phyloP scores from a whole-genome alignment of 345 rosid genomes.

The Fremontodendron californicum region DNA sequence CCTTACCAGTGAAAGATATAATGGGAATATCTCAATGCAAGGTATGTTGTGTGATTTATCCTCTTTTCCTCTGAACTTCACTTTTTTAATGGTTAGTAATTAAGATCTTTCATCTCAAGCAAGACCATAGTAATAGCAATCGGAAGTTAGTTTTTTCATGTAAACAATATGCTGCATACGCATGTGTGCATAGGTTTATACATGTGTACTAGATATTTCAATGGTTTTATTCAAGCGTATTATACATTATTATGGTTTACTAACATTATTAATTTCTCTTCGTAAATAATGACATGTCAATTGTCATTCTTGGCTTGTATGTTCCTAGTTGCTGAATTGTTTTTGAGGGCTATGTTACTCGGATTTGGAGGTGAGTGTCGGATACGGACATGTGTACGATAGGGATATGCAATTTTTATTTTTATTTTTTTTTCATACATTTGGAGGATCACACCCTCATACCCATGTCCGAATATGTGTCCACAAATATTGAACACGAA shows the following conservation, averaged over 20 bases:
- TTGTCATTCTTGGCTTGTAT: not conserved
- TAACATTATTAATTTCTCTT: not conserved
- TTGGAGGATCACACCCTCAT: too few relatives aligned
- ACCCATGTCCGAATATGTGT: too few relatives aligned
- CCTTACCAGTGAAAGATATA: slow-evolving; percentile 25
- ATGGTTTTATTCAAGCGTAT: not conserved
- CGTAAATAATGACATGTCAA: not conserved
- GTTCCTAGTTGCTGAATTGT: not conserved
- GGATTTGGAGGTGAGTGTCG: too few relatives aligned
- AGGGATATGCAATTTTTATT: too few relatives aligned
- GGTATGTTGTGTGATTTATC: slow-evolving; percentile 35
- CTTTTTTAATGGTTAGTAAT: not conserved
- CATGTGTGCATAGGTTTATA: not conserved
- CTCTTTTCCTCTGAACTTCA: not conserved
- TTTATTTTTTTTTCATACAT: too few relatives aligned
- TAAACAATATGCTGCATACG: not conserved
- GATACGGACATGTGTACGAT: too few relatives aligned
- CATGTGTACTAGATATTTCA: not conserved
- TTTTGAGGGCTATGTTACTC: too few relatives aligned
- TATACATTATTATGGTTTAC: not conserved
- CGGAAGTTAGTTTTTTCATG: not conserved
- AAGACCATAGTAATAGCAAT: not conserved
- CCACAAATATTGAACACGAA: too few relatives aligned
- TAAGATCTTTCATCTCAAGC: not conserved
- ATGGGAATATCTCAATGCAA: slow-evolving; percentile 69